Evolutionary conservation across 441 rosid genomes (phyloP).

Genomic region (Raphanus hybrid): DNA sequence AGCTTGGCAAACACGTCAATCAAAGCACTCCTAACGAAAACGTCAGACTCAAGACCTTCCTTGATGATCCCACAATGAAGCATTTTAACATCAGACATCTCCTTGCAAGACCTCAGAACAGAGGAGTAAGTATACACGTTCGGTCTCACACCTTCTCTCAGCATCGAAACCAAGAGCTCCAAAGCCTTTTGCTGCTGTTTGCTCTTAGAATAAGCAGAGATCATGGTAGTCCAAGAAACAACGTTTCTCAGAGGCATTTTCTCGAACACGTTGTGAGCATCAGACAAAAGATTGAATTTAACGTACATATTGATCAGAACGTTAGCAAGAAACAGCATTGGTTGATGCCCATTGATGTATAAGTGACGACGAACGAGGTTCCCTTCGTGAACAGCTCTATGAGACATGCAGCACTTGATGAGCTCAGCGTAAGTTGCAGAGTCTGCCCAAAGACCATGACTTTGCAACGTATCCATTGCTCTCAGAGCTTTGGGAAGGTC

Average conservation of each 20-base stretch:
- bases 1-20: slow-evolving; percentile 73
- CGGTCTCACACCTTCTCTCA: slow-evolving; percentile 65
- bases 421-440: slow-evolving; percentile 57
- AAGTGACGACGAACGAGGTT: slow-evolving; percentile 57
- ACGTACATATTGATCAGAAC: slow-evolving; percentile 54
- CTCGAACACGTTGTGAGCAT: slow-evolving; percentile 62
- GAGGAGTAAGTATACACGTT: slow-evolving; percentile 75
- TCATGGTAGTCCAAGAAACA: slow-evolving; percentile 76
- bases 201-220: slow-evolving; percentile 61
- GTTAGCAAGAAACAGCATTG: slow-evolving; percentile 61
- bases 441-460: slow-evolving; percentile 58
- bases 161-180: slow-evolving; percentile 59
- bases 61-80: slow-evolving; percentile 61
- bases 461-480: slow-evolving; percentile 59
- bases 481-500: slow-evolving; percentile 64
- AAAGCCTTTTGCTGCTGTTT: slow-evolving; percentile 52
- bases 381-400: slow-evolving; percentile 53
- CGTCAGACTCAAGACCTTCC: slow-evolving; percentile 68
- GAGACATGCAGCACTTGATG: slow-evolving; percentile 61
- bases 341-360: slow-evolving; percentile 50
- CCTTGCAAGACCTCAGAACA: slow-evolving; percentile 63
- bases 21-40: slow-evolving; percentile 73
- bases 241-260: slow-evolving; percentile 65
- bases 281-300: slow-evolving; percentile 51
- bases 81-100: slow-evolving; percentile 55